Evolutionary conservation across 306 rosid species (phyloP).

Genomic region (Prunus salicina): DNA sequence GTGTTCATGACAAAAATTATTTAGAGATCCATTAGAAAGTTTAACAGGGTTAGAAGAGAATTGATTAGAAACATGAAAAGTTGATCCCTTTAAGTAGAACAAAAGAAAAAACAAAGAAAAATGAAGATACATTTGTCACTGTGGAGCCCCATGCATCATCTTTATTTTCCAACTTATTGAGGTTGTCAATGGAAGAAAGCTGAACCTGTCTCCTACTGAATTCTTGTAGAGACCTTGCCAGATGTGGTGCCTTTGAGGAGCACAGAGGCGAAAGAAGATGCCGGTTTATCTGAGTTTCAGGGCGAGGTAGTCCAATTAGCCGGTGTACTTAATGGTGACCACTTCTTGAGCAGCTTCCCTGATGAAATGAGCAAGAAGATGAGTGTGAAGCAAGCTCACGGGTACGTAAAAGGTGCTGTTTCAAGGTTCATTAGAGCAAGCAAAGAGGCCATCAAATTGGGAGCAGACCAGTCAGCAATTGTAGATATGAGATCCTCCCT

Average conservation of each 20-base stretch:
- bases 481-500: constrained; percentile 99
- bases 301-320: constrained; percentile 90
- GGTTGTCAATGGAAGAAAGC: neutral
- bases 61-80: neutral
- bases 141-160: neutral
- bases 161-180: neutral
- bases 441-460: constrained; percentile 87
- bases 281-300: constrained; percentile 72
- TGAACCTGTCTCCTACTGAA: neutral
- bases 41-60: neutral
- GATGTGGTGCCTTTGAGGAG: constrained; percentile 75
- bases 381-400: constrained; percentile 82
- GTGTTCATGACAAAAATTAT: neutral
- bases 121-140: neutral
- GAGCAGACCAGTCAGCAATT: constrained; percentile 86
- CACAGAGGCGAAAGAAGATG: constrained; percentile 65
- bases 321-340: constrained; percentile 92
- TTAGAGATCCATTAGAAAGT: neutral
- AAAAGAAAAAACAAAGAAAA: neutral
- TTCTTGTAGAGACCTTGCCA: constrained; percentile 73
- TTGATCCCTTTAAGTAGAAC: neutral
- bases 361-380: constrained; percentile 81
- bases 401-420: constrained; percentile 73
- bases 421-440: constrained; percentile 92
- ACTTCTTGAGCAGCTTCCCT: constrained; percentile 87